Evolutionary conservation across 2,329 filamentous ascomycete genomes (phyloP).

Genomic region (Chaetoscypha palmicola): DNA sequence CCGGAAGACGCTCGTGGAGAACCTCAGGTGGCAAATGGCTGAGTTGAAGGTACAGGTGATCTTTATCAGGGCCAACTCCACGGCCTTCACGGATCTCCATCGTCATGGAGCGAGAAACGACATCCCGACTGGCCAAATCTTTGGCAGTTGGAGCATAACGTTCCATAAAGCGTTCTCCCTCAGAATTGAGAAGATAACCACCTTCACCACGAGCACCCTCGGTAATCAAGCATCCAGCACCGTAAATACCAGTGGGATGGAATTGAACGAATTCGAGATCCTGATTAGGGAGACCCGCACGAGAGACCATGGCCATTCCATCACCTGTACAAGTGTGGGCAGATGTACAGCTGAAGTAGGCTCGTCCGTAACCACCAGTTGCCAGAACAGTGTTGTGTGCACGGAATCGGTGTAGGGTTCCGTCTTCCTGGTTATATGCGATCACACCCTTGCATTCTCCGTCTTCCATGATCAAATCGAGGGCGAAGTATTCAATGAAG

Average conservation of each 20-base stretch:
- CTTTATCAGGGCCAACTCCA: constrained; percentile 94
- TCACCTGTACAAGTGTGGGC: constrained; percentile 98
- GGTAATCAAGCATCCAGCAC: constrained; percentile 94
- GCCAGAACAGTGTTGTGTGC: constrained; percentile 95
- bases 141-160: constrained; percentile 96
- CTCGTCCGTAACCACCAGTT: constrained; percentile 93
- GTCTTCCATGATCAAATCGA: constrained; percentile 96
- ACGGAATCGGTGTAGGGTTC: constrained; percentile 93
- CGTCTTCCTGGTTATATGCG: constrained; percentile 98
- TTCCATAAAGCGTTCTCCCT: constrained; percentile 99
- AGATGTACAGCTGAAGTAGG: constrained; percentile 97
- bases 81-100: constrained; percentile 96
- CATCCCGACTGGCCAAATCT: constrained; percentile 93
- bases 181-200: constrained; percentile 93
- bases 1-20: constrained; percentile 90
- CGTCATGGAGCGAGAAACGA: constrained; percentile 96
- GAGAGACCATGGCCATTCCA: constrained; percentile 98
- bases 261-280: constrained; percentile 99
- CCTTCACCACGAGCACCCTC: constrained; percentile 97
- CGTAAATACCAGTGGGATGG: constrained; percentile 98
- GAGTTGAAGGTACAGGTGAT: constrained; percentile 97
- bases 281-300: constrained; percentile 95
- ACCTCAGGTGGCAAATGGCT: constrained; percentile 90
- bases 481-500: constrained; percentile 98
- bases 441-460: constrained; percentile 94